Base-by-base conservation (phyloP, 805 yeast genomes). In the Tetrapisispora arboricola region DNA sequence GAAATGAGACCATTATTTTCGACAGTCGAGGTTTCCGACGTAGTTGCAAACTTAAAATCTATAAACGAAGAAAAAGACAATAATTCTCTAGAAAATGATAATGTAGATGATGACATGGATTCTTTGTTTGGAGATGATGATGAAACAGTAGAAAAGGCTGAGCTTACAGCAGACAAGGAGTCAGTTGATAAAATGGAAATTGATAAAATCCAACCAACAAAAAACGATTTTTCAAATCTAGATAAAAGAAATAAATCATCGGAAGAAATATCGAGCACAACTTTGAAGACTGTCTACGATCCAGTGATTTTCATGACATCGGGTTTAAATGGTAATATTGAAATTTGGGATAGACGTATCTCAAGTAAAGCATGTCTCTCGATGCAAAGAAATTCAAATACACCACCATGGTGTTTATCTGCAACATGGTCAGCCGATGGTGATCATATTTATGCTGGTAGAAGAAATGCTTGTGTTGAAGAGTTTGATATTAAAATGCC, bases 321-420 rank as follows among this genome's bases (percentile, higher is more conserved):
- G 0, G 75, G 87, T 7, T 77, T 87, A 40, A 92, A 88, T 57
- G 98, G 98, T 5, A 68, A 78, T 0, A 58, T 88, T 2, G 76
- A 75, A 45, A 61, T 92, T 4, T 88, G 96, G 95, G 98, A 92
- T 58, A 63, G 72, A 4, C 70, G 98, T 43, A 58, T 64, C 1
- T 54, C 62, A 12, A 46, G 57, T 11, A 44, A 54, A 3, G 60
- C 65, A 0, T 78, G 71, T 0, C 55, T 78, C 15, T 68, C 68
- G 29, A 57, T 78, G 12, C 71, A 61, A 18, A 72, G 79, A 1
- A 79, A 85, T 1, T 64, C 71, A 9, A 76, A 75, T 1, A 72
- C 81, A 0, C 95, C 97, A 0, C 97, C 97, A 0, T 92, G 97
- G 97, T 82, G 95, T 60, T 78, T 82, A 72, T 74, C 85, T 7